Evolutionary conservation across 2,329 filamentous ascomycete species (phyloP), one percentile per base, ranked within the genome.

Genomic region (Calonectria pteridis): DNA sequence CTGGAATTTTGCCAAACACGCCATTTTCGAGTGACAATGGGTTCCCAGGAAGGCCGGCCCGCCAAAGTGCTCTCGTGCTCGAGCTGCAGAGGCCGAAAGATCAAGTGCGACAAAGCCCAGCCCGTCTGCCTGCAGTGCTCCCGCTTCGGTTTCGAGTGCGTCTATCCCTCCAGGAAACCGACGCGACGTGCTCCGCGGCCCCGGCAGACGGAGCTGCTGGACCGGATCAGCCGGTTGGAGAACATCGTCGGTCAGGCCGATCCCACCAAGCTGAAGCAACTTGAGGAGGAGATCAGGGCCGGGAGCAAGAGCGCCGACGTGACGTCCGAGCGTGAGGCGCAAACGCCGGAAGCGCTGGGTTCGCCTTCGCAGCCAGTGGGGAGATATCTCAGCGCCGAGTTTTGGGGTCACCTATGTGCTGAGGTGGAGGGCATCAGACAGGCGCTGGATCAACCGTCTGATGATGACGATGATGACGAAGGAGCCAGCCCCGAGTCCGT

Each of bases 31-130:
- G 66, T 64, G 69, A 73, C 49, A 20, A 81, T 81, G 79, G 79
- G 73, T 58, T 43, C 72, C 13, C 71, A 66, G 31, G 73, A 76
- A 67, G 74, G 68, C 49, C 73, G 65, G n/a, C 72, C 73, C 0
- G 73, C 75, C 55, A 85, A 85, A 72, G 83, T 84, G n/a, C 81
- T 88, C 59, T 87, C 86, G 46, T 94, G 92, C 79, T 86, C 91
- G 6, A 86, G 87, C n/a, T 94, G 92, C 77, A 90, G 92, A 73
- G 88, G 90, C 74, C 88, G 91, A 74, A 93, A 93, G 80, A 85
- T 92, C 55, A 91, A 89, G 76, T 93, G 91, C 82, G 87, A 91
- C 78, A 88, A 89, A 75, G 84, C 85, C 43, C 85, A 88, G 73
- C 91, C 91, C 6, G 58, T 74, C 31, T 93, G 91, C 79, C 81